Evolutionary conservation across 2,329 filamentous ascomycete genomes (phyloP).

Genomic region (Neopestalotiopsis clavispora): DNA sequence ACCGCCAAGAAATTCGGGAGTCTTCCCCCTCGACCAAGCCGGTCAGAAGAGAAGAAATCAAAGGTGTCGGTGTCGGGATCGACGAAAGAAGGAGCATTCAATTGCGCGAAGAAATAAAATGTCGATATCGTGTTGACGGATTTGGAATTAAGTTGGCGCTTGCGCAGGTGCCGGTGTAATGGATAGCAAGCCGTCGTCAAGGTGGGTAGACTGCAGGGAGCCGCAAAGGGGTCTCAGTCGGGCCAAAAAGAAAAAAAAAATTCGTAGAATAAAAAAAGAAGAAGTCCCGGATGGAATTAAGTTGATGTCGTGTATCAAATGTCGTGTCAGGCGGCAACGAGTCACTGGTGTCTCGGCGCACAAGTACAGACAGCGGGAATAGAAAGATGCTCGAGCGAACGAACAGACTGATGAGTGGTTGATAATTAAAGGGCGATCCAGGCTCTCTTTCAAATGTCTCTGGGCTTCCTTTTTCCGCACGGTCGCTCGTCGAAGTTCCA

Average conservation of each 20-base stretch:
- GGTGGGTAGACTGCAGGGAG: neutral
- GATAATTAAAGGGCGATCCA: slow-evolving; percentile 4
- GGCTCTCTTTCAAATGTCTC: neutral
- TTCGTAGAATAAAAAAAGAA: neutral
- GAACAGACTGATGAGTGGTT: neutral
- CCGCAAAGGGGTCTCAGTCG: neutral
- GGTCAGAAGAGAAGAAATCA: slow-evolving; percentile 4
- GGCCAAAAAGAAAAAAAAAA: neutral
- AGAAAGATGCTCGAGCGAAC: neutral
- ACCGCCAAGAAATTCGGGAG: neutral
- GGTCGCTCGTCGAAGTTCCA: neutral
- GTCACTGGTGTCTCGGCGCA: slow-evolving; percentile 3
- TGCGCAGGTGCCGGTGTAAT: slow-evolving; percentile 7
- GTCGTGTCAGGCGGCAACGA: slow-evolving; percentile 6
- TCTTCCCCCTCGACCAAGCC: neutral
- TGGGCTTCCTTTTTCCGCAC: neutral
- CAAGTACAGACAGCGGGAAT: neutral
- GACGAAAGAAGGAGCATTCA: neutral
- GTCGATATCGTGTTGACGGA: neutral
- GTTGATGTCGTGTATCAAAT: slow-evolving; percentile 16
- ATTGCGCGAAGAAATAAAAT: neutral
- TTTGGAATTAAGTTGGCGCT: slow-evolving; percentile 11
- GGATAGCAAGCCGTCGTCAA: neutral
- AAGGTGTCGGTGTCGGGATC: neutral
- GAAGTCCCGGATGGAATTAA: neutral